phyloP scores from a whole-genome alignment of 208 protist genomes.

The Trypanosoma mega region DNA sequence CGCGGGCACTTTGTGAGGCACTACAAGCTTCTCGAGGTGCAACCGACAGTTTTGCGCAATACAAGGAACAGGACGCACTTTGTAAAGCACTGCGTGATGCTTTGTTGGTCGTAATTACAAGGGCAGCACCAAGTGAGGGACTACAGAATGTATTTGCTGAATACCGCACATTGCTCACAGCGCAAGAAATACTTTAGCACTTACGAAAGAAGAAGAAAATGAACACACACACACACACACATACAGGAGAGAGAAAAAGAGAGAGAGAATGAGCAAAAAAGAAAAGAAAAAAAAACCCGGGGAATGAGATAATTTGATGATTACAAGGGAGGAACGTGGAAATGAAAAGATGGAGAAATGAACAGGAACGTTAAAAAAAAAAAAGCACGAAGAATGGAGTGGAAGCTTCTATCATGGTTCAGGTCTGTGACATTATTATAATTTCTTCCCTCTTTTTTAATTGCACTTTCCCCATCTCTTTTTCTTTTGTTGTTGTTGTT shows the following conservation, averaged over 20 bases:
- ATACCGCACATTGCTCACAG: constrained; percentile 42
- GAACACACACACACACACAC: no score
- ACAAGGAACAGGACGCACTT: constrained; percentile 60
- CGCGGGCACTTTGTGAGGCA: constrained; percentile 60
- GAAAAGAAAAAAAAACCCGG: neutral
- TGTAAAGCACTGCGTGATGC: constrained; percentile 36
- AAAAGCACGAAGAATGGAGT: no score
- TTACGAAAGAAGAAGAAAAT: no score
- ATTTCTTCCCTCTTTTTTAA: neutral
- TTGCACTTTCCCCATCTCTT: neutral
- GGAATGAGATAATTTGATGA: no score
- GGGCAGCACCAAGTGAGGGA: constrained; percentile 41
- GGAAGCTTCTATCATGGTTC: no score
- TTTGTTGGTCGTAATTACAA: constrained; percentile 44
- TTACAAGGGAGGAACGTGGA: no score
- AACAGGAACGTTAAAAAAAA: no score
- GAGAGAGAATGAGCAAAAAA: neutral
- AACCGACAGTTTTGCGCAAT: constrained; percentile 67
- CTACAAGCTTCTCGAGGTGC: constrained; percentile 27
- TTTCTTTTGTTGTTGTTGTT: neutral
- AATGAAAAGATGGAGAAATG: no score
- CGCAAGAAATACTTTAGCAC: constrained; percentile 43
- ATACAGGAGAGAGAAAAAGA: neutral
- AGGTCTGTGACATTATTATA: no score
- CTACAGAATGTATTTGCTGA: constrained; percentile 57